Evolutionary conservation across 2,329 filamentous ascomycete species (phyloP).

Genomic region (Daldinia sp.): DNA sequence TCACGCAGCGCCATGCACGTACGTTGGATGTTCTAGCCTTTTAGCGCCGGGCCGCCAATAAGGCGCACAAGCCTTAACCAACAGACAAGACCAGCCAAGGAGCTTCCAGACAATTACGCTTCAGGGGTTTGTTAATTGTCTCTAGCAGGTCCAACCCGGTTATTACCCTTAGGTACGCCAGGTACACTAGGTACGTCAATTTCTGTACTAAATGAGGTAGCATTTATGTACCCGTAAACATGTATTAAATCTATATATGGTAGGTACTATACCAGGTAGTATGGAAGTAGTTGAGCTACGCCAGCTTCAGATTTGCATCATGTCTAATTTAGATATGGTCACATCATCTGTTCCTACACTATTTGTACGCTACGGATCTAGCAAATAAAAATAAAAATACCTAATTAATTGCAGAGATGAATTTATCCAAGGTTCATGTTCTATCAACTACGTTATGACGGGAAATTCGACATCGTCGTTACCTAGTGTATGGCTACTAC

Average conservation of each 20-base stretch:
- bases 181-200: not conserved
- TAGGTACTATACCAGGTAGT: not conserved
- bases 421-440: slow-evolving; percentile 1
- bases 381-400: no score
- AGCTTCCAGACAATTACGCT: slow-evolving; percentile 14
- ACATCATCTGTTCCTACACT: slow-evolving; percentile 31
- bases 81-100: slow-evolving; percentile 19
- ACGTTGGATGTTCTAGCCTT: slow-evolving; percentile 19
- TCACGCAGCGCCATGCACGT: slow-evolving; percentile 19
- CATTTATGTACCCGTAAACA: not conserved
- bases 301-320: slow-evolving; percentile 29
- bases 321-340: slow-evolving; percentile 25
- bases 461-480: slow-evolving; percentile 6
- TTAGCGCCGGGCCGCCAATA: slow-evolving; percentile 39
- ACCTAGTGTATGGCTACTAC: slow-evolving; percentile 12
- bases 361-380: slow-evolving; percentile 9
- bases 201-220: not conserved
- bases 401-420: not conserved
- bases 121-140: slow-evolving; percentile 25
- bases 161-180: not conserved
- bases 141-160: not conserved
- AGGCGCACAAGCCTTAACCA: slow-evolving; percentile 36
- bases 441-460: not conserved
- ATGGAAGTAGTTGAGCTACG: slow-evolving; percentile 1
- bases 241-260: not conserved